Percentiles rank a stretch among this genome's conserved stretches.
Evolutionary conservation across 352 stramenopile species (phyloP).

Genomic region (Phytophthora macrochlamydospora): DNA sequence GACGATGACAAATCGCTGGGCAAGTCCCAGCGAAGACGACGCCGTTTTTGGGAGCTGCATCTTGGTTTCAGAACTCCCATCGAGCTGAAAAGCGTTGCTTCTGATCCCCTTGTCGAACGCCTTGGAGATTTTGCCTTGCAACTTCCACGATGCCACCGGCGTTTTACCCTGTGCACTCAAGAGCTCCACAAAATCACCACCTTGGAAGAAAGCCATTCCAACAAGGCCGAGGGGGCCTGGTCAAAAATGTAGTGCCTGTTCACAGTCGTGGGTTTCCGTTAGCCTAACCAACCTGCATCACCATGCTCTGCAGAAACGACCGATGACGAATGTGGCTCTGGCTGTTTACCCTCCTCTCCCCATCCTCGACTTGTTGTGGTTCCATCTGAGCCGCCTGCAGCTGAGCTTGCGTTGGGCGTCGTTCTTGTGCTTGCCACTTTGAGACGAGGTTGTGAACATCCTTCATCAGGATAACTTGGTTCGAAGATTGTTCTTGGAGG

Average conservation of each 20-base stretch:
- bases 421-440: constrained; percentile 60
- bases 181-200: constrained; percentile 81
- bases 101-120: constrained; percentile 84
- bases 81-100: constrained; percentile 78
- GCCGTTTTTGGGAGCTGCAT: constrained; percentile 79
- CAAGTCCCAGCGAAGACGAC: constrained; percentile 50
- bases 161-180: constrained; percentile 80
- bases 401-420: constrained; percentile 10
- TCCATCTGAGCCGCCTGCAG: neutral
- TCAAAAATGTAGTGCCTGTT: constrained; percentile 21
- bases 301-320: constrained; percentile 14
- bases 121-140: constrained; percentile 80
- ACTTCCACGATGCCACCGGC: constrained; percentile 67
- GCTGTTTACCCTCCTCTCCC: constrained; percentile 16
- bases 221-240: constrained; percentile 19
- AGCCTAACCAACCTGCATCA: constrained; percentile 7
- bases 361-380: neutral
- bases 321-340: constrained; percentile 1
- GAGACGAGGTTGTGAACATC: constrained; percentile 84
- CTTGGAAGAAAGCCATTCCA: constrained; percentile 72
- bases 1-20: constrained; percentile 78
- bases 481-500: constrained; percentile 64
- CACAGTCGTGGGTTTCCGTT: constrained; percentile 1
- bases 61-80: constrained; percentile 76
- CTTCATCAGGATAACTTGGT: constrained; percentile 73